These are phyloP conservation scores for Paramecium biaurelia DNA, from an alignment of 73 alveolate genomes.

Conservation along the genomic window DNA sequence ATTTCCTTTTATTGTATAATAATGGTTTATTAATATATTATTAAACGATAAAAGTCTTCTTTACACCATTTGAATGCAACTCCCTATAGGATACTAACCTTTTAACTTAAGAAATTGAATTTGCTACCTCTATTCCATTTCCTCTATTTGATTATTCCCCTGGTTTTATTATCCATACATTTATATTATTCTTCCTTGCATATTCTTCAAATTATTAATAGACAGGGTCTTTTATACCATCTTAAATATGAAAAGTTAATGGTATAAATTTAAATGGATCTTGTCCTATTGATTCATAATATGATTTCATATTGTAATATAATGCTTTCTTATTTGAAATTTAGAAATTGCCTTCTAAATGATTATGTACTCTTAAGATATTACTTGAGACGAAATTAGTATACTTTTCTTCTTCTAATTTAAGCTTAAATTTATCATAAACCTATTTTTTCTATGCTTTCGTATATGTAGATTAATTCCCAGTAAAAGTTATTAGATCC, in stretches of 20 bases:
- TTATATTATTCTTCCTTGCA: constrained; percentile 35
- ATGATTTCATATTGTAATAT: constrained; percentile 80
- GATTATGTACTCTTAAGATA: constrained; percentile 65
- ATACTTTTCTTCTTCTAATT: background rate
- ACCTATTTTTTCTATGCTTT: constrained; percentile 9
- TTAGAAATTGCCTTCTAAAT: constrained; percentile 75
- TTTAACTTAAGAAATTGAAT: constrained; percentile 62
- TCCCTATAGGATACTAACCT: constrained; percentile 53
- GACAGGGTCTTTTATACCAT: constrained; percentile 71
- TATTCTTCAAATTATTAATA: constrained; percentile 63
- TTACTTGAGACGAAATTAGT: background rate
- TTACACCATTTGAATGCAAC: constrained; percentile 53
- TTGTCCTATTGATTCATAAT: constrained; percentile 68
- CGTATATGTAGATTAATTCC: background rate
- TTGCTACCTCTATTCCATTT: constrained; percentile 68
- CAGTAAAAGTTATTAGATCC: background rate
- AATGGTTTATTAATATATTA: constrained; percentile 74
- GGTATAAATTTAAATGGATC: constrained; percentile 80
- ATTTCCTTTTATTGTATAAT: constrained; percentile 71
- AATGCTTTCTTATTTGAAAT: constrained; percentile 82
- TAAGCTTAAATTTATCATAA: background rate
- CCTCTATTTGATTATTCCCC: constrained; percentile 92
- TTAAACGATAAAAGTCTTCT: constrained; percentile 69
- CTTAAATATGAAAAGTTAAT: constrained; percentile 78
- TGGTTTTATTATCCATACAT: constrained; percentile 89